phyloP scores from a whole-genome alignment of 306 rosid species.

The Quercus aquifolioides region DNA sequence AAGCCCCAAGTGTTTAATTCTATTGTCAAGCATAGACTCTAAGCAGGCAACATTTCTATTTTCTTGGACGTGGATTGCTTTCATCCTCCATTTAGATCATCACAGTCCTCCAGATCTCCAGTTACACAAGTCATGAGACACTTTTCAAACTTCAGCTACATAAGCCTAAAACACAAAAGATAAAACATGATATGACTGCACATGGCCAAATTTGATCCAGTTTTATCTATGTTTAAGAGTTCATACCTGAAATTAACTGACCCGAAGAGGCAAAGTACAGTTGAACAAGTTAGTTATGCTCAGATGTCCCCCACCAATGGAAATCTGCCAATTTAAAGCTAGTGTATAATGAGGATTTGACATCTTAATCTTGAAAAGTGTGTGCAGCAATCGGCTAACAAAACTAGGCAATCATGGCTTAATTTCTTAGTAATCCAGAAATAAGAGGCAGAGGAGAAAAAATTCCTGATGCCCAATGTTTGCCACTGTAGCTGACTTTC shows the following conservation, averaged over 20 bases:
- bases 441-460: background rate
- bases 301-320: too few species aligned
- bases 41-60: too few species aligned
- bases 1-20: too few species aligned
- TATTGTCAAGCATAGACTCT: too few species aligned
- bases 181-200: too few species aligned
- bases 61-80: background rate
- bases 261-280: background rate
- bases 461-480: background rate
- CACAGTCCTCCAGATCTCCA: background rate
- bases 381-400: background rate
- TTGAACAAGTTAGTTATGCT: background rate
- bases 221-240: background rate
- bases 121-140: background rate
- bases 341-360: background rate
- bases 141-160: background rate
- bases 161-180: background rate
- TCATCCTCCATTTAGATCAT: background rate
- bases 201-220: background rate
- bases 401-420: background rate
- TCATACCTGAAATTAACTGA: background rate
- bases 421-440: background rate
- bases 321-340: background rate
- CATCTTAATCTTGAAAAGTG: background rate
- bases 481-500: too few species aligned